Evolutionary conservation across 768 basidiomycete species (phyloP).

Genomic region (Artomyces pyxidatus): DNA sequence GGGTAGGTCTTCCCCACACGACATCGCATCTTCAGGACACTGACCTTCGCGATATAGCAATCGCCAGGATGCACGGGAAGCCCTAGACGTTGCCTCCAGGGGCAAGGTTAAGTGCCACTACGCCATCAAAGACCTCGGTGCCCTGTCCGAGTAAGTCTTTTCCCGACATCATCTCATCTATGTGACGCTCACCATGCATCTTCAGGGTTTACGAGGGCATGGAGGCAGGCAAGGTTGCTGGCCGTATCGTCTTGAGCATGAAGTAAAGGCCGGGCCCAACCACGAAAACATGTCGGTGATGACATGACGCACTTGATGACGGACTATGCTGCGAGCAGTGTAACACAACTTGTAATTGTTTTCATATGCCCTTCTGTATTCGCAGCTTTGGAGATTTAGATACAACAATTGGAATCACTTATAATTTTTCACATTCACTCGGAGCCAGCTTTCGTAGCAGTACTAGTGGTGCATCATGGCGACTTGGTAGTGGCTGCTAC

Average conservation of each 20-base stretch:
- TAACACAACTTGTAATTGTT: background rate
- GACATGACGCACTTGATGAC: background rate
- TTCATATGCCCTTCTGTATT: background rate
- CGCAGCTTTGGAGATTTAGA: too few relatives aligned
- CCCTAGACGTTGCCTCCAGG: slow-evolving; percentile 63
- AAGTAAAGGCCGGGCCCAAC: slow-evolving; percentile 11
- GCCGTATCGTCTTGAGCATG: slow-evolving; percentile 40
- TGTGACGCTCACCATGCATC: background rate
- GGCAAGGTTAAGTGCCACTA: slow-evolving; percentile 64
- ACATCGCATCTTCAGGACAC: slow-evolving; percentile 8
- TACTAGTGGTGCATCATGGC: too few relatives aligned
- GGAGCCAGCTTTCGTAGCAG: too few relatives aligned
- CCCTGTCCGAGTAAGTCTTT: slow-evolving; percentile 43
- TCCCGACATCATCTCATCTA: background rate
- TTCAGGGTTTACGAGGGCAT: slow-evolving; percentile 32
- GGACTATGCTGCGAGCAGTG: background rate
- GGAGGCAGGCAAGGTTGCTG: slow-evolving; percentile 35
- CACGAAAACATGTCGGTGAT: background rate
- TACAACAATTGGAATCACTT: too few relatives aligned
- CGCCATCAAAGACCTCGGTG: slow-evolving; percentile 35
- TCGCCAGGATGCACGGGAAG: slow-evolving; percentile 78
- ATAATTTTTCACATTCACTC: too few relatives aligned
- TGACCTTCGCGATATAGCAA: slow-evolving; percentile 47
- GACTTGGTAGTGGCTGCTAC: too few relatives aligned
- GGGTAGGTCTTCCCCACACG: slow-evolving; percentile 21